Evolutionary conservation across 495 filamentous ascomycete genomes (phyloP).

Genomic region (Pseudoneurospora amorphoporcata): DNA sequence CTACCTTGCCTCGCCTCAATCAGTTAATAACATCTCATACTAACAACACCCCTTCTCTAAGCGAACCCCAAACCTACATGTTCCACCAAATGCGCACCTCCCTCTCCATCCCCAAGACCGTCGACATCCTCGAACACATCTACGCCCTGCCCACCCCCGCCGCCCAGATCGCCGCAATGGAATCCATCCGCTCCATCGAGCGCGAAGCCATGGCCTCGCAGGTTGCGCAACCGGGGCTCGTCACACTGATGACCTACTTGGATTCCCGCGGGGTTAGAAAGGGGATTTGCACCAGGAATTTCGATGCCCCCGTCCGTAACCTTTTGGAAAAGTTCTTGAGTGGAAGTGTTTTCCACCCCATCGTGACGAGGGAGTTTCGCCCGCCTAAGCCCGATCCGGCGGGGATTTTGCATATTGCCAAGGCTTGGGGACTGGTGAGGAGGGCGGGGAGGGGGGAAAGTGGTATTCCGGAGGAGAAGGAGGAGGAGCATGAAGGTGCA

Average conservation of each 20-base stretch:
- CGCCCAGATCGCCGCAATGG: constrained; percentile 53
- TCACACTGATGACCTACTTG: constrained; percentile 67
- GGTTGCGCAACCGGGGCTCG: constrained; percentile 68
- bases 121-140: constrained; percentile 85
- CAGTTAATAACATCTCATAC: not conserved
- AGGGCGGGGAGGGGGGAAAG: constrained; percentile 32
- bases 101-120: constrained; percentile 51
- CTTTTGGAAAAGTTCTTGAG: constrained; percentile 66
- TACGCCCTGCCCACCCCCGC: constrained; percentile 52
- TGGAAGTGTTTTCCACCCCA: constrained; percentile 58
- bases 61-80: constrained; percentile 91
- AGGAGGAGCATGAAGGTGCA: constrained; percentile 8
- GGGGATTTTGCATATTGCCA: constrained; percentile 75
- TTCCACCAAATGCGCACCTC: constrained; percentile 70
- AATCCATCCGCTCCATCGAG: constrained; percentile 69
- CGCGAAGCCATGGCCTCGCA: constrained; percentile 66
- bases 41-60: constrained; percentile 18
- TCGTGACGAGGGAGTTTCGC: constrained; percentile 75
- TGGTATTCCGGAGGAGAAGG: constrained; percentile 11
- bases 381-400: constrained; percentile 86
- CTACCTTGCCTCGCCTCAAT: no score
- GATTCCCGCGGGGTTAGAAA: constrained; percentile 55
- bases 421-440: constrained; percentile 55
- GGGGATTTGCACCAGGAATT: constrained; percentile 90
- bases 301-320: constrained; percentile 58